Evolutionary conservation across 257 asterid species (phyloP).

Genomic region (Thymus quinquecostatus): DNA sequence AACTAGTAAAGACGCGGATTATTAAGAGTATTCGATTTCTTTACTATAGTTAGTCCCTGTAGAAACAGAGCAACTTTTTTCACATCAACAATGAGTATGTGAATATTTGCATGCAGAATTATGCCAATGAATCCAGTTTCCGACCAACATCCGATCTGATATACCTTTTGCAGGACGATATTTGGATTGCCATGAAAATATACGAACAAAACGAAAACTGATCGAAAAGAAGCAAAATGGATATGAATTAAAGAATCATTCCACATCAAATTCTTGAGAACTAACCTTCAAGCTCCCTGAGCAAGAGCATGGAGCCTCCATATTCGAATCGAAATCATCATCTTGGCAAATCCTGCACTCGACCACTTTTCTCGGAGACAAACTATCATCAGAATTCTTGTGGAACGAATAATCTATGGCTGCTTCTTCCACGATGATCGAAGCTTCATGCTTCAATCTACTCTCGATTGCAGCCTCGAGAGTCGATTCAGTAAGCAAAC

Average conservation of each 20-base stretch:
- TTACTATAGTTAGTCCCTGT: background rate
- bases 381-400: slow-evolving; percentile 45
- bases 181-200: background rate
- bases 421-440: slow-evolving; percentile 37
- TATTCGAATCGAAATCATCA: slow-evolving; percentile 73
- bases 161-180: background rate
- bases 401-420: slow-evolving; percentile 36
- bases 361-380: slow-evolving; percentile 64
- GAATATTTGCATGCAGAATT: background rate
- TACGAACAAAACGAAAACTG: background rate
- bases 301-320: slow-evolving; percentile 98
- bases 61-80: no score
- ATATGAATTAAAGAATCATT: background rate
- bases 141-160: background rate
- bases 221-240: background rate
- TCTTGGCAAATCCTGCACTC: slow-evolving; percentile 99
- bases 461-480: slow-evolving; percentile 91
- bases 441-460: slow-evolving; percentile 43
- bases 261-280: slow-evolving; percentile 6
- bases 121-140: slow-evolving; percentile 8
- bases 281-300: slow-evolving; percentile 95
- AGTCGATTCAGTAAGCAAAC: slow-evolving; percentile 91
- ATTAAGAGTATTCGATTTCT: background rate
- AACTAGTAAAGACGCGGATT: background rate
- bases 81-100: no score